Evolutionary conservation across 768 basidiomycete species (phyloP).

Genomic region (Erythrobasidium yunnanense): DNA sequence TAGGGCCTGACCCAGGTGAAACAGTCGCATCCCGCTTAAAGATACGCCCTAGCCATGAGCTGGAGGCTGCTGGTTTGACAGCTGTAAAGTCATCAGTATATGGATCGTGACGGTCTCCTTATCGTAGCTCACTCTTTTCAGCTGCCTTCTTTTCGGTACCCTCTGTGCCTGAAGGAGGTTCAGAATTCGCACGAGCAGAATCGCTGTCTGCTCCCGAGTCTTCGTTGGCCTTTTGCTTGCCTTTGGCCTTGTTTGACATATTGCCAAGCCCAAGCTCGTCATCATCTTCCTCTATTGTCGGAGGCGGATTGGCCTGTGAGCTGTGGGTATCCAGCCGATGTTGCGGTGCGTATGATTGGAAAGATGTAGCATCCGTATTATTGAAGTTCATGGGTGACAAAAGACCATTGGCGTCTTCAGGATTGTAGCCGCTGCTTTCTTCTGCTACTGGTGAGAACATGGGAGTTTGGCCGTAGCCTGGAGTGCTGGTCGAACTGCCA

Average conservation of each 20-base stretch:
- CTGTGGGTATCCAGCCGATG: not conserved
- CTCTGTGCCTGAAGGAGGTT: not conserved
- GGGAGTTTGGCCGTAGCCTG: conserved; percentile 51
- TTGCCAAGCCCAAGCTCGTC: conserved; percentile 92
- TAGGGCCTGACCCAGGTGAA: conserved; percentile 51
- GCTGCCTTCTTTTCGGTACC: conserved; percentile 5
- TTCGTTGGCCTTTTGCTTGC: not conserved
- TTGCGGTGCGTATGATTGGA: conserved; percentile 2
- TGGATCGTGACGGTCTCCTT: not conserved
- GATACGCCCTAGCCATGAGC: conserved; percentile 69
- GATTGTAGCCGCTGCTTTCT: conserved; percentile 31
- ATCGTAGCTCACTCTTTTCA: conserved; percentile 28
- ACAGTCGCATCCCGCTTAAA: conserved; percentile 58
- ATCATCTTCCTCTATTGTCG: conserved; percentile 47
- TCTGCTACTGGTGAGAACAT: conserved; percentile 53
- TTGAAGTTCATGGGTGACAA: conserved; percentile 66
- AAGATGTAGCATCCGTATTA: conserved; percentile 24
- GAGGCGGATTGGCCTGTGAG: not conserved
- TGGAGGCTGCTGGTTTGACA: conserved; percentile 35
- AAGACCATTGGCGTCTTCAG: conserved; percentile 54
- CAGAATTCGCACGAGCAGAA: not conserved
- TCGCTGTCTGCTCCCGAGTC: not conserved
- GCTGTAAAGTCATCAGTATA: conserved; percentile 8
- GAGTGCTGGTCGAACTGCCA: not conserved
- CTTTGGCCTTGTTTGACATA: conserved; percentile 42